Conservation (phyloP, 371 early-diverging fungal genomes). For the Lichtheimia ornata region DNA sequence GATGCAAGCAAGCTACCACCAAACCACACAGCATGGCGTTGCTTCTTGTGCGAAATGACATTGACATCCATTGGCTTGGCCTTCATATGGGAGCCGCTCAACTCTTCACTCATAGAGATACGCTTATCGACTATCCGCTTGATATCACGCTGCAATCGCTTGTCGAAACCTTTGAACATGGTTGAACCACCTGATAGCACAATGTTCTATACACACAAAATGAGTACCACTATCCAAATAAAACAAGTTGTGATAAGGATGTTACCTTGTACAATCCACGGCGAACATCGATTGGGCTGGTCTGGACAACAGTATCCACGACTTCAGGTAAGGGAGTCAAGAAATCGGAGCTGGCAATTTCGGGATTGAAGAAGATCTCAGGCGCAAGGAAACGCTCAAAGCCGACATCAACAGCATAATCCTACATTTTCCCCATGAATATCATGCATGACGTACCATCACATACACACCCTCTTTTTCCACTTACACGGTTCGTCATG, state of each 20-base stretch:
- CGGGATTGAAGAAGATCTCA: conserved; percentile 98
- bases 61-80: conserved; percentile 92
- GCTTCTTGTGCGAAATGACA: conserved; percentile 96
- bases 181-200: conserved; percentile 98
- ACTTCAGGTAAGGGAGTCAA: conserved; percentile 94
- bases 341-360: conserved; percentile 95
- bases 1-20: conserved; percentile 94
- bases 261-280: conserved; percentile 91
- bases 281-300: conserved; percentile 95
- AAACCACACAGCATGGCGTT: conserved; percentile 98
- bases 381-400: conserved; percentile 98
- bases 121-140: conserved; percentile 87
- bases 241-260: no score
- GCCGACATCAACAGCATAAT: conserved; percentile 93
- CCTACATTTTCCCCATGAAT: conserved; percentile 36
- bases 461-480: not conserved
- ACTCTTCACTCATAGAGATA: conserved; percentile 68
- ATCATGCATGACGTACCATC: not conserved
- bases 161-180: conserved; percentile 96
- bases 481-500: conserved; percentile 79
- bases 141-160: conserved; percentile 94
- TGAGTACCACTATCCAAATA: not conserved
- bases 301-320: conserved; percentile 94
- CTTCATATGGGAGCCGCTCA: conserved; percentile 64
- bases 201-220: conserved; percentile 73